phyloP scores from a whole-genome alignment of 208 protist species.

The Porcisia deanei region DNA sequence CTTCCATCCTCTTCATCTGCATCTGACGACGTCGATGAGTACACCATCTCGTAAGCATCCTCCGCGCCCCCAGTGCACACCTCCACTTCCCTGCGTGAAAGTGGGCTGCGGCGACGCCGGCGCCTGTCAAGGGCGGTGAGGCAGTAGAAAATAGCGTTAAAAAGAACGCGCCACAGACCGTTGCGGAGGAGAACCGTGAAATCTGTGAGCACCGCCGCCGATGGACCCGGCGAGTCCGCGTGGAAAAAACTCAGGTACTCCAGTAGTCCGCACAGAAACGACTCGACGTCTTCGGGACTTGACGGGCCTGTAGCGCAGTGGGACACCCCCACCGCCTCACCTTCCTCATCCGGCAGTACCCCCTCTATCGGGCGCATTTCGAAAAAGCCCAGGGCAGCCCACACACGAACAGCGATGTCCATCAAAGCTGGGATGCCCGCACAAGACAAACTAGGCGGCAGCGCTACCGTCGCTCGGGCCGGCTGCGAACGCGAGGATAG shows the following conservation, averaged over 20 bases:
- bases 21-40: constrained; percentile 18
- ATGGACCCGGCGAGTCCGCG: neutral
- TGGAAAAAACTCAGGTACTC: constrained; percentile 17
- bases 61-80: constrained; percentile 35
- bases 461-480: constrained; percentile 4
- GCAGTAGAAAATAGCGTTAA: constrained; percentile 74
- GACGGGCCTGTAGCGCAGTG: neutral
- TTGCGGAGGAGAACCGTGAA: constrained; percentile 29
- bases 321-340: neutral
- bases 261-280: constrained; percentile 14
- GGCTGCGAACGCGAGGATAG: neutral
- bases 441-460: constrained; percentile 21
- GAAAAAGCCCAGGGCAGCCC: constrained; percentile 60
- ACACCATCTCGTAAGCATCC: constrained; percentile 35
- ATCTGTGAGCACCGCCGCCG: neutral
- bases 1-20: neutral
- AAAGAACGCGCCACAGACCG: constrained; percentile 52
- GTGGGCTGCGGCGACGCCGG: constrained; percentile 13
- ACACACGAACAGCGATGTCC: constrained; percentile 39
- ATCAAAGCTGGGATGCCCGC: constrained; percentile 40
- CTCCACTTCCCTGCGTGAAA: constrained; percentile 23
- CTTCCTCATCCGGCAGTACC: neutral
- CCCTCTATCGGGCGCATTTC: constrained; percentile 22
- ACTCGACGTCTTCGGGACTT: constrained; percentile 19
- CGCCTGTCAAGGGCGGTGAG: constrained; percentile 33